A percentile compares a stretch with the other conserved stretches of the same genome.
Evolutionary conservation across 2,329 filamentous ascomycete genomes (phyloP).

Genomic region (Colletotrichum karsti): DNA sequence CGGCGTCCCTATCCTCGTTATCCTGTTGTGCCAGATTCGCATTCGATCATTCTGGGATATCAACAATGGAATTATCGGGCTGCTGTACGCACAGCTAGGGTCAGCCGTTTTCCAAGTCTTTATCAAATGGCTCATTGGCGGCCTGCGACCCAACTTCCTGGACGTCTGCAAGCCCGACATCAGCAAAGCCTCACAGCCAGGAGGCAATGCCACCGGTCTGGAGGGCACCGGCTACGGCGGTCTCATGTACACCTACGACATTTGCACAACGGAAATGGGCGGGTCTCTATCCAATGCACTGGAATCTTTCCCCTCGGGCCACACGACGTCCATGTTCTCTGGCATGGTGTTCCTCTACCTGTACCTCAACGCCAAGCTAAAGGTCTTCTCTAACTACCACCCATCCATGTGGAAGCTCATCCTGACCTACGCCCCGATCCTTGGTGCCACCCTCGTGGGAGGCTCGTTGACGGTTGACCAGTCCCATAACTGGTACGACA

Average conservation of each 20-base stretch:
- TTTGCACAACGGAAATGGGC: conserved; percentile 75
- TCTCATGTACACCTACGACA: conserved; percentile 74
- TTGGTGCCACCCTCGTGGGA: conserved; percentile 73
- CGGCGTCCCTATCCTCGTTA: conserved; percentile 70
- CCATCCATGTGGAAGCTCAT: conserved; percentile 80
- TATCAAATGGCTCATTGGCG: conserved; percentile 79
- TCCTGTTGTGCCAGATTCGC: conserved; percentile 73
- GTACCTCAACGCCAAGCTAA: conserved; percentile 82
- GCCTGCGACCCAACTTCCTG: conserved; percentile 75
- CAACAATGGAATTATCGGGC: conserved; percentile 75
- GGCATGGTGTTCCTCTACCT: conserved; percentile 76
- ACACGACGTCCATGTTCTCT: conserved; percentile 77
- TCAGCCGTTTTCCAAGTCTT: conserved; percentile 80
- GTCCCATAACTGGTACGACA: conserved; percentile 80
- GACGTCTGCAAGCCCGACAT: conserved; percentile 73
- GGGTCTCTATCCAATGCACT: conserved; percentile 73
- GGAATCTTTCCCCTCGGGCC: conserved; percentile 77
- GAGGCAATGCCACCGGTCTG: conserved; percentile 49
- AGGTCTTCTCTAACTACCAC: conserved; percentile 78
- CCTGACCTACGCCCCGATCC: conserved; percentile 69
- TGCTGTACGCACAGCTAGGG: conserved; percentile 74
- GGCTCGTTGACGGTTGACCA: conserved; percentile 77
- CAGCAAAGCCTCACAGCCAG: conserved; percentile 48
- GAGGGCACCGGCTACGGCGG: conserved; percentile 60
- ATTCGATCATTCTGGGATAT: conserved; percentile 74